These are phyloP conservation scores for Colletotrichum higginsianum DNA, from an alignment of 2,329 filamentous ascomycete genomes.

Conservation along the genomic window DNA sequence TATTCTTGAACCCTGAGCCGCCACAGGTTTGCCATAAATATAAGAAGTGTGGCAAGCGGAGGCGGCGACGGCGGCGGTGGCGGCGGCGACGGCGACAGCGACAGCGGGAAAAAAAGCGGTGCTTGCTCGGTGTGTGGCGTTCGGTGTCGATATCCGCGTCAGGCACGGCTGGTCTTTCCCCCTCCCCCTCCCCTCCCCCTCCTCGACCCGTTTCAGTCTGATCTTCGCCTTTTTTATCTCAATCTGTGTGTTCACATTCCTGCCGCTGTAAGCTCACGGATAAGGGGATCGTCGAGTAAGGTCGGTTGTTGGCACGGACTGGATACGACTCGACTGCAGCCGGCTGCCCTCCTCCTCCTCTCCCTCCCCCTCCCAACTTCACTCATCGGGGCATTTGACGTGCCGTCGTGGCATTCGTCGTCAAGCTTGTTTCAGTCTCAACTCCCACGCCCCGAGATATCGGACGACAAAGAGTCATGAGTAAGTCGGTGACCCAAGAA, in stretches of 20 bases:
- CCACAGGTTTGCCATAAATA: not conserved
- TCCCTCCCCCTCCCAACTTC: not conserved
- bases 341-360: not conserved
- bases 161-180: not conserved
- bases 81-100: not conserved
- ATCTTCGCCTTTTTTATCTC: conserved; percentile 12
- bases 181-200: not conserved
- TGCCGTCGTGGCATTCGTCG: conserved; percentile 24
- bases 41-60: conserved; percentile 1
- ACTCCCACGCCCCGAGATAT: not conserved
- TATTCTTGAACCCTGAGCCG: not conserved
- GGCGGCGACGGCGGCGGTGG: not conserved
- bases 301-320: conserved; percentile 31
- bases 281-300: conserved; percentile 36
- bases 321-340: conserved; percentile 34
- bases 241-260: not conserved
- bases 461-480: conserved; percentile 12
- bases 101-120: not conserved
- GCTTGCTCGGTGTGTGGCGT: conserved; percentile 34
- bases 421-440: conserved; percentile 28
- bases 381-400: conserved; percentile 18
- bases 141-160: conserved; percentile 24
- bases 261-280: too few relatives aligned
- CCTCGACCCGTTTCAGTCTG: conserved; percentile 32
- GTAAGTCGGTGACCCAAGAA: not conserved